Evolutionary conservation across 1,284 basidiomycete genomes (phyloP).

Genomic region (Pulveroboletus ridleyi): DNA sequence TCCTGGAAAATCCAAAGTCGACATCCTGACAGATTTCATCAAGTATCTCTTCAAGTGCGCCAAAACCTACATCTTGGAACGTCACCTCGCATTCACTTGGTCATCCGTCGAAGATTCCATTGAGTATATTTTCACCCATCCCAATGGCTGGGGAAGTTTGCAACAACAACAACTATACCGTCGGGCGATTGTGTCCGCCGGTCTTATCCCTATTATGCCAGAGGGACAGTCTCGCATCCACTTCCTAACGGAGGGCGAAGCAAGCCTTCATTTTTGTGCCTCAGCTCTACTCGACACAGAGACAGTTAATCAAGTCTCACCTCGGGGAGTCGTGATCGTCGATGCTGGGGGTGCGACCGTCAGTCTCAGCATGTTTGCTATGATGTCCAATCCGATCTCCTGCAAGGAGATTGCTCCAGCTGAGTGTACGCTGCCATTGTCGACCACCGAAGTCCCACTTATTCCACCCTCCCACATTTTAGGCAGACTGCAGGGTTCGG

Average conservation of each 20-base stretch:
- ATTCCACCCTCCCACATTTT: neutral
- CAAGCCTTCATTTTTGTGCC: too few species aligned
- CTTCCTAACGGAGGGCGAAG: too few species aligned
- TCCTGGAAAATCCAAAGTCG: constrained; percentile 39
- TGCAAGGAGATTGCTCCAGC: constrained; percentile 39
- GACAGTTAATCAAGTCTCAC: constrained; percentile 30
- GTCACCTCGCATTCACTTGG: constrained; percentile 41
- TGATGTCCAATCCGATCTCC: constrained; percentile 29
- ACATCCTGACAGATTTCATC: constrained; percentile 36
- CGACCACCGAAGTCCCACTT: neutral
- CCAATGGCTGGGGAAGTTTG: constrained; percentile 4
- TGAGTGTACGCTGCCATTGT: constrained; percentile 38
- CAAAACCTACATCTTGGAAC: constrained; percentile 49
- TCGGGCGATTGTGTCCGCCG: too few species aligned
- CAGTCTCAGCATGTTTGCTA: constrained; percentile 34
- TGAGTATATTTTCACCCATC: too few species aligned
- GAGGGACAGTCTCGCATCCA: too few species aligned
- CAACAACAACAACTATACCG: too few species aligned
- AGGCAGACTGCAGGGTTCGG: constrained; percentile 31
- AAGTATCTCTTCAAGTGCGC: constrained; percentile 51
- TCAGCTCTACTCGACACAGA: neutral
- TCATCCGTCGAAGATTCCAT: constrained; percentile 9
- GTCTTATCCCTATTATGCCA: too few species aligned
- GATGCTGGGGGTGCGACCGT: neutral
- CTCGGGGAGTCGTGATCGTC: constrained; percentile 51